Evolutionary conservation across 495 filamentous ascomycete species (phyloP).

Genomic region (Cladorrhinum samala): DNA sequence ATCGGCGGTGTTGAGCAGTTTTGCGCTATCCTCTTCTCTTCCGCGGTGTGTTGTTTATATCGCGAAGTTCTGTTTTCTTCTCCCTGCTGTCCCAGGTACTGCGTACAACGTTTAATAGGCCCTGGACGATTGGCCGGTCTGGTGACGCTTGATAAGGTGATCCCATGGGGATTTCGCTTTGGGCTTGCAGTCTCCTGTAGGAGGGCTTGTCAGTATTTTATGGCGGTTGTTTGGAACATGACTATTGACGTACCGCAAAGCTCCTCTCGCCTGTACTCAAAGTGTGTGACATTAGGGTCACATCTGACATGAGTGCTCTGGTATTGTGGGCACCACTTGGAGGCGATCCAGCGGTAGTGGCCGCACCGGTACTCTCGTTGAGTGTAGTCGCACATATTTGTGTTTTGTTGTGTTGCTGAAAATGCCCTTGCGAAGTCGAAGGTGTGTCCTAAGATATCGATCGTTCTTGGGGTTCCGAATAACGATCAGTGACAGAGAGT

Average conservation of each 20-base stretch:
- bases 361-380: constrained; percentile 37
- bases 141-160: constrained; percentile 33
- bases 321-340: constrained; percentile 37
- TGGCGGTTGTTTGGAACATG: not conserved
- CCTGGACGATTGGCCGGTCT: not conserved
- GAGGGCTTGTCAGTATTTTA: constrained; percentile 8
- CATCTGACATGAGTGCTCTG: constrained; percentile 36
- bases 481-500: too few species aligned
- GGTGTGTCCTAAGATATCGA: not conserved
- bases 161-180: constrained; percentile 31
- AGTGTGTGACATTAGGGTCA: constrained; percentile 35
- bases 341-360: constrained; percentile 39
- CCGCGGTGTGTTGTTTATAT: not conserved
- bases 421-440: not conserved
- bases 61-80: not conserved
- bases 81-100: too few species aligned
- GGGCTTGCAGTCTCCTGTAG: constrained; percentile 33
- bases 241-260: constrained; percentile 28
- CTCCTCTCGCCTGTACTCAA: constrained; percentile 33
- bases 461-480: too few species aligned
- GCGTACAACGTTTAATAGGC: not conserved
- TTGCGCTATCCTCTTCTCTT: not conserved
- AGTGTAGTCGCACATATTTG: constrained; percentile 28
- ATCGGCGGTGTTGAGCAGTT: not conserved
- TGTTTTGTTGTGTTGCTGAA: not conserved